Evolutionary conservation across 371 early-diverging fungal species (phyloP).

Genomic region (Actinomucor elegans): DNA sequence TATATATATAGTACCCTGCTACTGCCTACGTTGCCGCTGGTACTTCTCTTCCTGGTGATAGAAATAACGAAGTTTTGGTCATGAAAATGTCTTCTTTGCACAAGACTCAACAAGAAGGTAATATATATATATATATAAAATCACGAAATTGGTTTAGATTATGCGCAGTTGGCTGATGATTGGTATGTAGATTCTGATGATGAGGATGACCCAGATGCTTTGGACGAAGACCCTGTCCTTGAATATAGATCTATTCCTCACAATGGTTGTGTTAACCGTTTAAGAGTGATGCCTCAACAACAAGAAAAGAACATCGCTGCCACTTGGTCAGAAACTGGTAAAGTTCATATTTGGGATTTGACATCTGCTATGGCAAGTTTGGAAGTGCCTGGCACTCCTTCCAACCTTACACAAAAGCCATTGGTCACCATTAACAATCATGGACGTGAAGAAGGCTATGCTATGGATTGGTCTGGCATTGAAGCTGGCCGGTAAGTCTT

Average conservation of each 20-base stretch:
- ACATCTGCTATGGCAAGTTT: constrained; percentile 70
- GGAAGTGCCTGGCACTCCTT: constrained; percentile 74
- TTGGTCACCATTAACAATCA: constrained; percentile 80
- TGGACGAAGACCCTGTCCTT: constrained; percentile 93
- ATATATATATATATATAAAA: no score
- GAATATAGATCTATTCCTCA: constrained; percentile 83
- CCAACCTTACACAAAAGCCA: constrained; percentile 70
- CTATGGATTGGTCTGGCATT: constrained; percentile 89
- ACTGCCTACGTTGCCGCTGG: constrained; percentile 94
- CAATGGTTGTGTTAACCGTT: constrained; percentile 90
- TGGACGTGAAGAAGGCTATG: constrained; percentile 86
- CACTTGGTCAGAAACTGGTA: constrained; percentile 93
- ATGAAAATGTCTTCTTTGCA: constrained; percentile 94
- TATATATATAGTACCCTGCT: constrained; percentile 75
- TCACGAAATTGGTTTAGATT: no score
- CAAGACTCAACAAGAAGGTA: constrained; percentile 88
- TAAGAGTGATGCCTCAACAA: constrained; percentile 75
- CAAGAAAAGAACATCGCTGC: constrained; percentile 72
- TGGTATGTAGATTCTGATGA: constrained; percentile 65
- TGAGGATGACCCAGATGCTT: constrained; percentile 77
- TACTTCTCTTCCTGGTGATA: constrained; percentile 83
- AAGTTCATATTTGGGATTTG: constrained; percentile 91
- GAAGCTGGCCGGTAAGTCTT: constrained; percentile 58
- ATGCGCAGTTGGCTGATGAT: no score
- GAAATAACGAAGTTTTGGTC: constrained; percentile 87